Evolutionary conservation across 225 moss, liverwort and hornwort species (phyloP).

Genomic region (Takakia lepidozioides): DNA sequence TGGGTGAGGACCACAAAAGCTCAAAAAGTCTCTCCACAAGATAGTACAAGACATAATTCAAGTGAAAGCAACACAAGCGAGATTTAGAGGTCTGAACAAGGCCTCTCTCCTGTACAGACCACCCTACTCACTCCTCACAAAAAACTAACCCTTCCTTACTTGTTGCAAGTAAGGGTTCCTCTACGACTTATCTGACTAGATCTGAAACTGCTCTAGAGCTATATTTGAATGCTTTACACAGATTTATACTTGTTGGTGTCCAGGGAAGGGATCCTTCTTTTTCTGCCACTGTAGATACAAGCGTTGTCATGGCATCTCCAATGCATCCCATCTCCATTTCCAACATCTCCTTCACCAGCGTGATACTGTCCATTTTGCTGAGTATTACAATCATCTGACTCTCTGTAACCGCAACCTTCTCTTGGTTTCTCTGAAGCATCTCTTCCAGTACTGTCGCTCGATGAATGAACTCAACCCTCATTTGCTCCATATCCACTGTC

Average conservation of each 20-base stretch:
- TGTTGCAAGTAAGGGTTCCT: constrained; percentile 13
- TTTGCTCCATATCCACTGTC: constrained; percentile 14
- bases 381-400: constrained; percentile 23
- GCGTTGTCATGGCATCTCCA: too few relatives aligned
- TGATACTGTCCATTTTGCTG: too few relatives aligned
- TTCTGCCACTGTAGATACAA: constrained; percentile 36
- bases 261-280: constrained; percentile 39
- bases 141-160: constrained; percentile 1
- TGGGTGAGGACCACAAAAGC: constrained; percentile 9
- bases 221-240: constrained; percentile 37
- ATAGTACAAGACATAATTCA: constrained; percentile 1
- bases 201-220: constrained; percentile 22
- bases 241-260: constrained; percentile 64
- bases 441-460: constrained; percentile 12
- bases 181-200: constrained; percentile 7
- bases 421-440: constrained; percentile 17
- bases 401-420: constrained; percentile 18
- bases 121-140: constrained; percentile 5
- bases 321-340: too few relatives aligned
- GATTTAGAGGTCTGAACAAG: constrained; percentile 1
- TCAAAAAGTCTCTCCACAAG: constrained; percentile 20
- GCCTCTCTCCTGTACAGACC: constrained; percentile 6
- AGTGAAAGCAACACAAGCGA: not conserved
- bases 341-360: too few relatives aligned
- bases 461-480: too few relatives aligned